Conservation (phyloP, 2,329 filamentous ascomycete species). For the Apiospora arundinis region DNA sequence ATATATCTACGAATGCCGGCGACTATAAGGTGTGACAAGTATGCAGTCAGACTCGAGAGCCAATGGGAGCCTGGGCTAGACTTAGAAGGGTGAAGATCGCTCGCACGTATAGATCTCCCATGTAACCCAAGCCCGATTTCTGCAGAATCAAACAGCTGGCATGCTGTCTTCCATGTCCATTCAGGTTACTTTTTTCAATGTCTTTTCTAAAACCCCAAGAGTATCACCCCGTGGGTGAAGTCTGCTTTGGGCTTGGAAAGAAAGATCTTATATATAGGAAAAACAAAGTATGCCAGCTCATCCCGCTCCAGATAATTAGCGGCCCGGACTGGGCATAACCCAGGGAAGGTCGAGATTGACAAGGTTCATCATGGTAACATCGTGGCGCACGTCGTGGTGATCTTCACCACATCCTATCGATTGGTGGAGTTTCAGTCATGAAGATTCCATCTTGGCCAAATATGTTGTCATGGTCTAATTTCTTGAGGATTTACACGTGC, state of each 20-base stretch:
- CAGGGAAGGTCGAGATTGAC: too few species aligned
- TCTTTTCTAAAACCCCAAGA: background rate
- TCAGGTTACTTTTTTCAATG: background rate
- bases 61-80: background rate
- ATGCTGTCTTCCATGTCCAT: background rate
- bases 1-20: background rate
- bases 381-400: background rate
- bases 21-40: background rate
- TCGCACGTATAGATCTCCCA: background rate
- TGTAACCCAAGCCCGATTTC: background rate
- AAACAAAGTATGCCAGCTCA: background rate
- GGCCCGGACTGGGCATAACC: background rate
- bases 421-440: background rate
- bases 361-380: background rate
- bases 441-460: background rate
- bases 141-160: background rate
- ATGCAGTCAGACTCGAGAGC: slow-evolving; percentile 4
- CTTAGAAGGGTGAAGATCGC: background rate
- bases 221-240: background rate
- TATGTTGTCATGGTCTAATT: background rate
- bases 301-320: background rate
- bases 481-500: background rate
- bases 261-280: too few species aligned
- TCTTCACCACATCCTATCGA: background rate
- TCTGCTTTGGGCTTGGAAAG: too few species aligned